phyloP scores from a whole-genome alignment of 805 yeast genomes.

The Saccharomycopsis fibuligera region DNA sequence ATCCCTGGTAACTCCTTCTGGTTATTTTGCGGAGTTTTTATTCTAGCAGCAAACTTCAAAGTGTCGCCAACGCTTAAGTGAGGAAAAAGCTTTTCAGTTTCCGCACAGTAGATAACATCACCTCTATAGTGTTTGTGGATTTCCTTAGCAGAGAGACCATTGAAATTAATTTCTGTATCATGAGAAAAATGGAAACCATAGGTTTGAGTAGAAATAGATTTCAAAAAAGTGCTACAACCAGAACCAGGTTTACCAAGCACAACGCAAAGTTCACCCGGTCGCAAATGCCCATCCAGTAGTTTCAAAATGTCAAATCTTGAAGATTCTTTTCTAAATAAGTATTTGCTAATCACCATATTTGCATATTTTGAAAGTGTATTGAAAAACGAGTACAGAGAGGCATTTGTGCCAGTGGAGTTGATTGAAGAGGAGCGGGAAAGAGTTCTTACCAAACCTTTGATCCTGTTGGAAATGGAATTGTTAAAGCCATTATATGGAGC shows the following conservation, averaged over 20 bases:
- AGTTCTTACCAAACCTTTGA: constrained; percentile 37
- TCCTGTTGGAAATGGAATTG: constrained; percentile 28
- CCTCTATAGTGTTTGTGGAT: constrained; percentile 52
- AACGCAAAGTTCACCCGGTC: constrained; percentile 61
- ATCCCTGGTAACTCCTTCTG: constrained; percentile 53
- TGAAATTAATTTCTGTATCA: constrained; percentile 43
- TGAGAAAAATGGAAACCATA: constrained; percentile 49
- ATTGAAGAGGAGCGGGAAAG: constrained; percentile 24
- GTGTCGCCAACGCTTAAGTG: constrained; percentile 64
- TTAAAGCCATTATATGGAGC: constrained; percentile 34
- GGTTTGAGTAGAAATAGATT: constrained; percentile 52
- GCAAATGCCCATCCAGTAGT: constrained; percentile 52
- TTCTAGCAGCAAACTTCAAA: constrained; percentile 51
- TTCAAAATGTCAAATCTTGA: constrained; percentile 40
- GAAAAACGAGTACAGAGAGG: constrained; percentile 34
- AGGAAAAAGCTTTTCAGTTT: constrained; percentile 62
- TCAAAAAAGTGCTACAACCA: constrained; percentile 66
- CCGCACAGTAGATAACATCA: constrained; percentile 66
- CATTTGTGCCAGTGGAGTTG: constrained; percentile 22
- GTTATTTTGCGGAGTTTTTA: constrained; percentile 55
- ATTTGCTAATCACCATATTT: neutral
- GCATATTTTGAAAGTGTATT: constrained; percentile 11
- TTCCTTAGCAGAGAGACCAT: constrained; percentile 48
- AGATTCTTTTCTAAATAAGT: constrained; percentile 21
- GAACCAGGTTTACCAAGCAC: constrained; percentile 74